Conservation (phyloP, 108 stramenopile genomes). For the Cylindrotheca fusiformis region DNA sequence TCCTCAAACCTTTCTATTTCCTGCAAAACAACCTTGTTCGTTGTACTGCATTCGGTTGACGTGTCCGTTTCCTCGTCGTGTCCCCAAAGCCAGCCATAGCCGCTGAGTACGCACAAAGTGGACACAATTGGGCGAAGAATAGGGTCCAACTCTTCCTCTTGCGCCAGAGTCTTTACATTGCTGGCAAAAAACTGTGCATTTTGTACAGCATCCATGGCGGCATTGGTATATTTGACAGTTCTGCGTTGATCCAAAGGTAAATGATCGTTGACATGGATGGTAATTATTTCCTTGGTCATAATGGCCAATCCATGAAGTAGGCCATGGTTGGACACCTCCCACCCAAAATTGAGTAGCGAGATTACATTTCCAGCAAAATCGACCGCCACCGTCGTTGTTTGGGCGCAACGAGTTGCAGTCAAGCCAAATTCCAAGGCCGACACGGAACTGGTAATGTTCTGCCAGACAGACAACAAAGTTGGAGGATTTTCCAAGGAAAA, state of each 20-base stretch:
- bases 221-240: slow-evolving; percentile 21
- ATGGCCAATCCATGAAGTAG: slow-evolving; percentile 37
- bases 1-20: neutral
- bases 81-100: slow-evolving; percentile 30
- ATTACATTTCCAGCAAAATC: slow-evolving; percentile 40
- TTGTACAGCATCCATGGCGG: slow-evolving; percentile 27
- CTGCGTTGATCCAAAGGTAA: no score
- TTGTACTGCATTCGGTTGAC: neutral
- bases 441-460: slow-evolving; percentile 35
- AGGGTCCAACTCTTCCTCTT: slow-evolving; percentile 23
- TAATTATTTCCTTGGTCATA: no score
- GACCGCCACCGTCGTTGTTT: slow-evolving; percentile 41
- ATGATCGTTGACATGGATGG: no score
- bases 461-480: slow-evolving; percentile 33
- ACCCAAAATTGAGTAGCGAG: slow-evolving; percentile 34
- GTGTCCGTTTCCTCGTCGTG: slow-evolving; percentile 8
- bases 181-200: slow-evolving; percentile 23
- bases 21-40: no score
- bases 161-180: slow-evolving; percentile 22
- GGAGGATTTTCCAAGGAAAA: slow-evolving; percentile 14
- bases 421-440: slow-evolving; percentile 40
- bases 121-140: slow-evolving; percentile 14
- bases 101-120: slow-evolving; percentile 3
- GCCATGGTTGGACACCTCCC: slow-evolving; percentile 29
- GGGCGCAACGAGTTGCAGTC: slow-evolving; percentile 36